Percentiles rank a stretch among this genome's conserved stretches.
Conservation (phyloP, 345 rosid species). For the Bretschneidera sinensis region DNA sequence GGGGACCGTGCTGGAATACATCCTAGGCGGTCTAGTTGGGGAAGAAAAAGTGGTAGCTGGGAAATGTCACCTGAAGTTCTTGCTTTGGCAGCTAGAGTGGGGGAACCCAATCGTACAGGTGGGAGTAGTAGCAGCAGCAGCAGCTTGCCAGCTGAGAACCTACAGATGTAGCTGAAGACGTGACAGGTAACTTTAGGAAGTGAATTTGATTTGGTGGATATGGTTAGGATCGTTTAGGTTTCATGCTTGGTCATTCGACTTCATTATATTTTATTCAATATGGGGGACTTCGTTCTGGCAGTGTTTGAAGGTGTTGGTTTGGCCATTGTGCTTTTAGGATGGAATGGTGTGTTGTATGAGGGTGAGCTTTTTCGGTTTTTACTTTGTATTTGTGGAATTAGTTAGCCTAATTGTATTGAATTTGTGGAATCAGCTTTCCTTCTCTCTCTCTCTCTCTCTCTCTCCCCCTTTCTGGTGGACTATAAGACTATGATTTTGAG, state of each 20-base stretch:
- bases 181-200: slow-evolving; percentile 21
- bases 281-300: slow-evolving; percentile 11
- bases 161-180: slow-evolving; percentile 32
- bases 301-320: slow-evolving; percentile 29
- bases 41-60: slow-evolving; percentile 74
- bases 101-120: slow-evolving; percentile 61
- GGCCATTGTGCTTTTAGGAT: slow-evolving; percentile 29
- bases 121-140: slow-evolving; percentile 62
- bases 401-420: slow-evolving; percentile 33
- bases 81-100: slow-evolving; percentile 84
- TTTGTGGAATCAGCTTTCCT: slow-evolving; percentile 21
- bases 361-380: slow-evolving; percentile 35
- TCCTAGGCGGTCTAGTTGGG: slow-evolving; percentile 73
- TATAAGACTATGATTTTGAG: too few relatives aligned
- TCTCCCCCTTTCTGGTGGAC: too few relatives aligned
- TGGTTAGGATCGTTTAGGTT: slow-evolving; percentile 12
- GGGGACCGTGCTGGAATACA: slow-evolving; percentile 61
- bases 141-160: slow-evolving; percentile 50
- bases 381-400: slow-evolving; percentile 30
- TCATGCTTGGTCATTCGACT: slow-evolving; percentile 8
- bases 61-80: slow-evolving; percentile 82
- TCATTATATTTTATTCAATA: slow-evolving; percentile 3
- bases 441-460: too few relatives aligned
- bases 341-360: slow-evolving; percentile 42
- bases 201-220: slow-evolving; percentile 8